phyloP scores from a whole-genome alignment of 768 basidiomycete genomes.

The Pluteus cervinus region DNA sequence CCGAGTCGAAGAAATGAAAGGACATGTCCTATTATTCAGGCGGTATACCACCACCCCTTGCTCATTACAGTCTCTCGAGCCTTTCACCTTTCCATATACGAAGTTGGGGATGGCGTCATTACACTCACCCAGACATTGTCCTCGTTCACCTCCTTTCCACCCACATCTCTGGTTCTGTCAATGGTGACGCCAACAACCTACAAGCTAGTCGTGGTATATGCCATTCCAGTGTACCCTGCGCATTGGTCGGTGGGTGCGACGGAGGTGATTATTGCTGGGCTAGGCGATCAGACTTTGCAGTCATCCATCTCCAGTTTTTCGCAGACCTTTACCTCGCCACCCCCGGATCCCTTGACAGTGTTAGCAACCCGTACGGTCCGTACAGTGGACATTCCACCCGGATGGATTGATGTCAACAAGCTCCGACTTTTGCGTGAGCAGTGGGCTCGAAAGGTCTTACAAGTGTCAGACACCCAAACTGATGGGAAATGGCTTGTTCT shows the following conservation, averaged over 20 bases:
- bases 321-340: constrained; percentile 4
- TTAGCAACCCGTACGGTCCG: constrained; percentile 56
- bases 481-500: constrained; percentile 85
- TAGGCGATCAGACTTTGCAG: background rate
- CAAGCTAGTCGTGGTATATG: constrained; percentile 70
- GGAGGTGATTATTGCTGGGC: constrained; percentile 59
- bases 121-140: constrained; percentile 60
- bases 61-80: constrained; percentile 64
- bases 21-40: constrained; percentile 47
- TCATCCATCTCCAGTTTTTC: constrained; percentile 5
- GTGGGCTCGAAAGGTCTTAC: constrained; percentile 68
- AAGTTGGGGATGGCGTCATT: constrained; percentile 48
- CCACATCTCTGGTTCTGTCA: constrained; percentile 76
- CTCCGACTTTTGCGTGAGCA: constrained; percentile 63
- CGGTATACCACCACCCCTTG: constrained; percentile 74
- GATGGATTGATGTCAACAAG: constrained; percentile 66
- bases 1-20: constrained; percentile 35
- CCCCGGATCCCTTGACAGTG: constrained; percentile 37
- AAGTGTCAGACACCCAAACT: constrained; percentile 70
- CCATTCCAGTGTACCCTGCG: constrained; percentile 70
- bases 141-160: constrained; percentile 76
- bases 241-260: constrained; percentile 80
- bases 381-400: constrained; percentile 64
- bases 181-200: constrained; percentile 51
- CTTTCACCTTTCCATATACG: constrained; percentile 70